These are phyloP conservation scores for Iodosphaeria phyllophila DNA, from an alignment of 2,329 filamentous ascomycete species.

Conservation along the genomic window DNA sequence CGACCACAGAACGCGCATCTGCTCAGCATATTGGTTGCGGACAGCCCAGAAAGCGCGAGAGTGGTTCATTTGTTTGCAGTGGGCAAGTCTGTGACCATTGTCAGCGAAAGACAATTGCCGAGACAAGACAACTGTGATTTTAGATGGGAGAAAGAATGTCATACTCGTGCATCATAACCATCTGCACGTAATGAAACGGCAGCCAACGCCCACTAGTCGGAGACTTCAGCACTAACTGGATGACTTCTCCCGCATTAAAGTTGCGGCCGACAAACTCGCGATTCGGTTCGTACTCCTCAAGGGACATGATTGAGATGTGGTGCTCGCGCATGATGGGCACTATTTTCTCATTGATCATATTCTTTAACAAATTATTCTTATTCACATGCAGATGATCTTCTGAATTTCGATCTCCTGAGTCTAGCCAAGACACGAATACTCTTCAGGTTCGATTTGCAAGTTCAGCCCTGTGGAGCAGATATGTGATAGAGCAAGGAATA, in stretches of 20 bases:
- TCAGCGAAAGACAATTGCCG: neutral
- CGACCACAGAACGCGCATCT: constrained; percentile 53
- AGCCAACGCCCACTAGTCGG: constrained; percentile 49
- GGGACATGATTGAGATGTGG: constrained; percentile 42
- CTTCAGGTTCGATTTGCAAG: too few relatives aligned
- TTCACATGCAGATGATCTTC: too few relatives aligned
- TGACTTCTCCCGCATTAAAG: constrained; percentile 76
- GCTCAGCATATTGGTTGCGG: constrained; percentile 50
- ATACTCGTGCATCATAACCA: constrained; percentile 85
- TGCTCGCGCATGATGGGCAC: constrained; percentile 53
- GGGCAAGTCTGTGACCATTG: constrained; percentile 50
- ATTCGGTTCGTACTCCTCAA: constrained; percentile 73
- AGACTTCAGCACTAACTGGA: constrained; percentile 66
- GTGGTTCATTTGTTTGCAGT: constrained; percentile 88
- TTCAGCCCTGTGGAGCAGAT: too few relatives aligned
- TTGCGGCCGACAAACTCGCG: constrained; percentile 72
- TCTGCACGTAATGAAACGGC: constrained; percentile 68
- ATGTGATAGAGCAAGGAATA: too few relatives aligned
- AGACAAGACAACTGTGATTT: neutral
- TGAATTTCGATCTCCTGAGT: too few relatives aligned
- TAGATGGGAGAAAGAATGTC: constrained; percentile 3
- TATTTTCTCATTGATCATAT: constrained; percentile 8
- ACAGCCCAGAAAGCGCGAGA: constrained; percentile 65
- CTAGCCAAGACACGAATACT: too few relatives aligned
- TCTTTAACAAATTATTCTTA: too few relatives aligned